Conservation (phyloP, 768 basidiomycete species). For the Ramaria sp. region DNA sequence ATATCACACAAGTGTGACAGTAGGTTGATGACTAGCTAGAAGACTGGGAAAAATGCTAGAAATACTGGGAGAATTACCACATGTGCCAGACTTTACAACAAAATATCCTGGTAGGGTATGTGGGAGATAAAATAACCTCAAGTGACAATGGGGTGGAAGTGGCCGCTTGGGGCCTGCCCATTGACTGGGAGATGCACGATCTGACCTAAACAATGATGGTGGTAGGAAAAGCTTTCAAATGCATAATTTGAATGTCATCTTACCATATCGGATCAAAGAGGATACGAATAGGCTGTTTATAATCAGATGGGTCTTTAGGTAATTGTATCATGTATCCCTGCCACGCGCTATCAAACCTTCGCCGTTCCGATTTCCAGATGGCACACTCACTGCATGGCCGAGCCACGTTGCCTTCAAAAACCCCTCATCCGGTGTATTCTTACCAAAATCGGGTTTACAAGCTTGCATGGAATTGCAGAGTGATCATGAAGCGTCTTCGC, state of each 20-base stretch:
- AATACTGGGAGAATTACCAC: no score
- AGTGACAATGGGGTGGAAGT: constrained; percentile 25
- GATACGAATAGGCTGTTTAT: constrained; percentile 20
- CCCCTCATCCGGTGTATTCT: constrained; percentile 1
- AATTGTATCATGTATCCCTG: constrained; percentile 23
- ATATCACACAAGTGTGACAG: no score
- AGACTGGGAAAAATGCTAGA: no score
- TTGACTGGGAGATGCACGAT: constrained; percentile 16
- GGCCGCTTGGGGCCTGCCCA: constrained; percentile 22
- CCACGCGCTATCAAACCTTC: not conserved
- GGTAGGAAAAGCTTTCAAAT: not conserved
- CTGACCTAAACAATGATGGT: not conserved
- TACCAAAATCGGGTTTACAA: constrained; percentile 20
- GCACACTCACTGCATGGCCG: constrained; percentile 25
- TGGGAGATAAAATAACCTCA: no score
- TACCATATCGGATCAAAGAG: constrained; percentile 34
- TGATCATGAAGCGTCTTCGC: constrained; percentile 10
- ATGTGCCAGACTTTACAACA: no score
- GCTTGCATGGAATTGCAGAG: constrained; percentile 13
- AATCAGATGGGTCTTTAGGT: constrained; percentile 8
- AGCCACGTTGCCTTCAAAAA: constrained; percentile 25
- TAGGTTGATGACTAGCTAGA: no score
- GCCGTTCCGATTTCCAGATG: not conserved
- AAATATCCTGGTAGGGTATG: no score
- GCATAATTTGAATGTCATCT: constrained; percentile 10